Evolutionary conservation across 2,329 filamentous ascomycete species (phyloP).

Genomic region (Fusarium sp.): DNA sequence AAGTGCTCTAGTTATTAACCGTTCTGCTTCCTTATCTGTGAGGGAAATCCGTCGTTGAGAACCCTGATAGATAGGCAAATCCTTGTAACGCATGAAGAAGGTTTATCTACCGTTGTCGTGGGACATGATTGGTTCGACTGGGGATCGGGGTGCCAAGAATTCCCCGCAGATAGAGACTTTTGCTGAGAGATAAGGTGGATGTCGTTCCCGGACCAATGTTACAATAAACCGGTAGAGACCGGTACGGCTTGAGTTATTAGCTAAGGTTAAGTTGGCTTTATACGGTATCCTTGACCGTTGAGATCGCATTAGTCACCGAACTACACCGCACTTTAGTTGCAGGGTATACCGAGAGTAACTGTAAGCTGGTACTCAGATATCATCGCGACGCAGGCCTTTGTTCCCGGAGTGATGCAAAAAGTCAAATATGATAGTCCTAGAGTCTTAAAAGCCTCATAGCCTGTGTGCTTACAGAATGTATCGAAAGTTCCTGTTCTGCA

Average conservation of each 20-base stretch:
- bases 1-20: not conserved
- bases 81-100: not conserved
- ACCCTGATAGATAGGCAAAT: not conserved
- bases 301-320: not conserved
- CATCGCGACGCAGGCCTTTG: not conserved
- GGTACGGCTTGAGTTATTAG: not conserved
- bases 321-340: not conserved
- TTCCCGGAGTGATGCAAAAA: not conserved
- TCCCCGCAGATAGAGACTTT: not conserved
- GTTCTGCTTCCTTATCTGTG: not conserved
- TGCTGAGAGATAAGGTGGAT: not conserved
- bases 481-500: constrained; percentile 11
- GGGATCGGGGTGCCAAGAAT: not conserved
- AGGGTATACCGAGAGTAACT: not conserved
- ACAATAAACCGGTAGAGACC: not conserved
- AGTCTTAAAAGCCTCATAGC: rapidly evolving
- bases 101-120: not conserved
- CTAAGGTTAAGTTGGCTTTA: not conserved
- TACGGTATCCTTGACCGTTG: not conserved
- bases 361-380: not conserved
- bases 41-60: not conserved
- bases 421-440: not conserved
- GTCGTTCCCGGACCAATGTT: not conserved
- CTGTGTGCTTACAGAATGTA: not conserved
- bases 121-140: not conserved